Conservation (phyloP, 1,284 basidiomycete species). For the Marasmius fiardii region DNA sequence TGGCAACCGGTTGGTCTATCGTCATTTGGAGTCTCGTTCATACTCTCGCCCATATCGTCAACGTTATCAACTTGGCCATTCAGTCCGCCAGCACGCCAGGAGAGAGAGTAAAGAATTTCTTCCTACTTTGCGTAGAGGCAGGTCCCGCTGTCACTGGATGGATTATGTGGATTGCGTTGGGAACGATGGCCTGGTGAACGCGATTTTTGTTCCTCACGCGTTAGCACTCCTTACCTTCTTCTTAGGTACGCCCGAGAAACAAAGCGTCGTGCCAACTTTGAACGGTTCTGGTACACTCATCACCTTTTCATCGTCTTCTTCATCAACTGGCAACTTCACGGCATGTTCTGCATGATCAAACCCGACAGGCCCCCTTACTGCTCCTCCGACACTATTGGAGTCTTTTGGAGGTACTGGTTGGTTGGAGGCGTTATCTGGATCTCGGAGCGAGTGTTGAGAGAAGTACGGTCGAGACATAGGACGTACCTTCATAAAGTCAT, state of each 20-base stretch:
- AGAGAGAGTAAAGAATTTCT: conserved; percentile 62
- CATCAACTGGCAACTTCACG: conserved; percentile 88
- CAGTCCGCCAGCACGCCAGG: conserved; percentile 49
- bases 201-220: neutral
- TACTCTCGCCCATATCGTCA: conserved; percentile 76
- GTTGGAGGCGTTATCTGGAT: conserved; percentile 85
- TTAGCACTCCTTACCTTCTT: no score
- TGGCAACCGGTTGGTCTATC: conserved; percentile 85
- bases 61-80: conserved; percentile 70
- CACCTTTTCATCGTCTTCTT: conserved; percentile 91
- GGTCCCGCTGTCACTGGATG: conserved; percentile 87
- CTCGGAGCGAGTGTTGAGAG: conserved; percentile 81
- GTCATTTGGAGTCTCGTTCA: conserved; percentile 76
- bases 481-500: conserved; percentile 93
- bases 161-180: conserved; percentile 79
- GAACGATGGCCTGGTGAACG: conserved; percentile 72
- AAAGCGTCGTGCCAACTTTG: conserved; percentile 68
- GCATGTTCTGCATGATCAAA: conserved; percentile 93
- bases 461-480: conserved; percentile 81
- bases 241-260: conserved; percentile 77
- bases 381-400: conserved; percentile 78
- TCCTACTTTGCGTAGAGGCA: conserved; percentile 76
- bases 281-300: conserved; percentile 88
- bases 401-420: conserved; percentile 95
- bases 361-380: conserved; percentile 85